Base-by-base conservation (phyloP, 306 rosid species). In the Malus fusca region DNA sequence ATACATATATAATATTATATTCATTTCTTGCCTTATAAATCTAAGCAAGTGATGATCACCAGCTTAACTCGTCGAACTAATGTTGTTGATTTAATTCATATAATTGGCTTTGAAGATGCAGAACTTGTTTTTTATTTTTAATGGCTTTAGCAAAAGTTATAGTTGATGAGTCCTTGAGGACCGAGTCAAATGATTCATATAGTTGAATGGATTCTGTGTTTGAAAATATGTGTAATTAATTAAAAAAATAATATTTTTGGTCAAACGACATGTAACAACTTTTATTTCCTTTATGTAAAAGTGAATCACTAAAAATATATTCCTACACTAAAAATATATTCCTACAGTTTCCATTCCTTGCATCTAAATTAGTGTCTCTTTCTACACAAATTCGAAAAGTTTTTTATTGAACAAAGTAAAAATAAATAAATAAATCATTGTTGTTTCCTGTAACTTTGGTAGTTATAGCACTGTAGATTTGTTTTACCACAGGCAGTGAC, bases 401-500 rank as follows among this genome's bases (percentile, higher is more conserved):
- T 6, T 48, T 48, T 48, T 48, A 17, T 48, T 48, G 18, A 4
- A 48, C 18, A 15, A 48, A 15, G 55, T 48, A 48, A 48, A 35
- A 35, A 35, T 35, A 48, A 15, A 15, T 48, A 48, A 48, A 48
- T 15, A 48, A 48, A 40, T 75, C 33, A 35, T 66, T 66, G n/a
- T 51, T 53, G 22, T 17, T 21, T 30, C 8, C 19, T 56, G 28
- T 2, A 17, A 35, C 42, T 18, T 8, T 30, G 68, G 68, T 63
- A 63, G 18, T 11, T 17, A 63, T 9, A 31, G 14, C 25, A 28
- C 74, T 19, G 68, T 66, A 28, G 40, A 19, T 42, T n/a, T 68
- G 76, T 81, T 82, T 23, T 43, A 19, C 55, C 61, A 10, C 77
- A 95, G 98, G 98, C 88, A 67, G 85, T 95, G 37, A 92, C 91